Evolutionary conservation across 1,284 basidiomycete species (phyloP).

Genomic region (Chalciporus sp.): DNA sequence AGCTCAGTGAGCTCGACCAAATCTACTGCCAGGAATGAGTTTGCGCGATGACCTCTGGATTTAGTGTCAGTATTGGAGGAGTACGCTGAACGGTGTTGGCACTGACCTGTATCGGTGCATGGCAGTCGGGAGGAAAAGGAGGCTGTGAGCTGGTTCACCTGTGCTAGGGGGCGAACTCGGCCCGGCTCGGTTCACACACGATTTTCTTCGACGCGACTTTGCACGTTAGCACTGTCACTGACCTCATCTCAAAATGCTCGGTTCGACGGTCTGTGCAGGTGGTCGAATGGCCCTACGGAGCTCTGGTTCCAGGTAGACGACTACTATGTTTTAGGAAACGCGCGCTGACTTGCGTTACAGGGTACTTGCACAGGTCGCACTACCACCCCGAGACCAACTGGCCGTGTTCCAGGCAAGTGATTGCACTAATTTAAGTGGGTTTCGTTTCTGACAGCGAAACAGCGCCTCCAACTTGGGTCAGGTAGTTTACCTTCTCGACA

Average conservation of each 20-base stretch:
- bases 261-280: conserved; percentile 22
- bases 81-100: not conserved
- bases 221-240: not conserved
- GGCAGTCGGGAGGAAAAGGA: conserved; percentile 1
- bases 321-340: not conserved
- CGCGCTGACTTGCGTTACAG: conserved; percentile 17
- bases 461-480: conserved; percentile 9
- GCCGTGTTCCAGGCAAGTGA: conserved; percentile 26
- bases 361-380: conserved; percentile 9
- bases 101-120: conserved; percentile 34
- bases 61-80: not conserved
- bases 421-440: not conserved
- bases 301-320: conserved; percentile 24
- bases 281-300: conserved; percentile 30
- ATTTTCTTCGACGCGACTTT: conserved; percentile 9
- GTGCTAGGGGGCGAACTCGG: not conserved
- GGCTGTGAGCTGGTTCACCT: conserved; percentile 25
- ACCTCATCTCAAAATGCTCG: conserved; percentile 20
- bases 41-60: conserved; percentile 58
- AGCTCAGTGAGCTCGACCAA: conserved; percentile 71
- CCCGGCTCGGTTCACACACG: conserved; percentile 16
- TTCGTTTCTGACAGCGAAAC: conserved; percentile 5
- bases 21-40: conserved; percentile 61
- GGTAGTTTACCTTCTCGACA: conserved; percentile 2
- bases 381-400: conserved; percentile 12